A percentile compares a stretch with the other conserved stretches of the same genome.
phyloP scores from a whole-genome alignment of 306 rosid genomes.

The Malus fusca region DNA sequence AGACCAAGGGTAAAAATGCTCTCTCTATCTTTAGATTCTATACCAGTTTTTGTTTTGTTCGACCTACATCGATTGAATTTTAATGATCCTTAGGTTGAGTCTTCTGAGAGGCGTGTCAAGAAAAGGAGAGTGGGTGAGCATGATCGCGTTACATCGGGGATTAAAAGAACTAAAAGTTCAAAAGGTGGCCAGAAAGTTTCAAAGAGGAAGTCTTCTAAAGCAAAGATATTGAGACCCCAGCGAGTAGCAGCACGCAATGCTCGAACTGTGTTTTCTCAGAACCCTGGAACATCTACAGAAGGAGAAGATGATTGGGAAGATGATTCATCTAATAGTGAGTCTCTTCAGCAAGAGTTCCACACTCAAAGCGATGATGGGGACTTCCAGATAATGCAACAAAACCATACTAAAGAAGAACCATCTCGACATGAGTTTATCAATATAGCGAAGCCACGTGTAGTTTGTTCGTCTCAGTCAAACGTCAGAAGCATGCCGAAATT shows the following conservation, averaged over 20 bases:
- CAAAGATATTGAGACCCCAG: slow-evolving; percentile 57
- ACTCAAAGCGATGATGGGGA: slow-evolving; percentile 28
- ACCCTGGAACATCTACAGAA: slow-evolving; percentile 55
- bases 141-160: slow-evolving; percentile 39
- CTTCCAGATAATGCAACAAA: slow-evolving; percentile 24
- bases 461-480: slow-evolving; percentile 36
- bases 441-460: slow-evolving; percentile 26
- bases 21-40: not conserved
- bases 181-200: slow-evolving; percentile 36
- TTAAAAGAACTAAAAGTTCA: slow-evolving; percentile 42
- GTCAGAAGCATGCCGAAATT: slow-evolving; percentile 38
- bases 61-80: slow-evolving; percentile 17
- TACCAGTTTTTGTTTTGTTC: slow-evolving; percentile 10
- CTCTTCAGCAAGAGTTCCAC: slow-evolving; percentile 30
- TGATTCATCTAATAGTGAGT: slow-evolving; percentile 51
- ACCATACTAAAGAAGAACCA: slow-evolving; percentile 22
- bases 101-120: slow-evolving; percentile 68
- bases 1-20: slow-evolving; percentile 38
- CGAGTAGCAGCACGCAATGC: slow-evolving; percentile 72
- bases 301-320: slow-evolving; percentile 43
- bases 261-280: slow-evolving; percentile 55
- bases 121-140: slow-evolving; percentile 63
- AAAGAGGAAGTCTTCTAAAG: slow-evolving; percentile 47
- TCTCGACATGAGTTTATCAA: slow-evolving; percentile 21
- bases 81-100: slow-evolving; percentile 39